Conservation (phyloP, 805 yeast species). For the Monosporozyma servazzii region DNA sequence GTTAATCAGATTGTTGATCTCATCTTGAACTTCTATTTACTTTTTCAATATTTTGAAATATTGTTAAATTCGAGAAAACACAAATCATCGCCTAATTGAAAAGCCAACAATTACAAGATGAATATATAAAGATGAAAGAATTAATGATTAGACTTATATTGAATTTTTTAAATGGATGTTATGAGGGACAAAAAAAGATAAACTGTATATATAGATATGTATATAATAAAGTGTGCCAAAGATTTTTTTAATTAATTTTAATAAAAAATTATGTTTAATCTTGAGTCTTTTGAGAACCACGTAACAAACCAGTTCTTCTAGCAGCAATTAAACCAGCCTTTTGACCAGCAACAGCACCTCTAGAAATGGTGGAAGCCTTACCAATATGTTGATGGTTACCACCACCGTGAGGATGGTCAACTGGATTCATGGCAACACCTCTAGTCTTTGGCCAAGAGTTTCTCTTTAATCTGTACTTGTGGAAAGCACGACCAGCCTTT, state of each 20-base stretch:
- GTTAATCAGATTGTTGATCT: background rate
- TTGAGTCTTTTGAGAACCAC: conserved; percentile 96
- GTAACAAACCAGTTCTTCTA: conserved; percentile 99
- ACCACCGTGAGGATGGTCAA: conserved; percentile 99
- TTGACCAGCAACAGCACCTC: conserved; percentile 99
- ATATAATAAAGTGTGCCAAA: conserved; percentile 9
- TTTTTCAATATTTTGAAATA: background rate
- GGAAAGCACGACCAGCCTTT: conserved; percentile 99
- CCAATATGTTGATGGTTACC: conserved; percentile 99
- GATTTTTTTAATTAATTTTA: background rate
- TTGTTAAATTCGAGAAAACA: background rate
- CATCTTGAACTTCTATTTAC: background rate
- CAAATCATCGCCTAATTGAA: too few species aligned
- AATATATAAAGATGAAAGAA: background rate
- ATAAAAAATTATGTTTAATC: conserved; percentile 38
- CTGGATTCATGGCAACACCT: conserved; percentile 99
- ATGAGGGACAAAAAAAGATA: conserved; percentile 4
- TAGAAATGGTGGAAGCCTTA: conserved; percentile 98
- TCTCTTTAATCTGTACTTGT: conserved; percentile 98
- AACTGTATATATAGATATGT: conserved; percentile 2
- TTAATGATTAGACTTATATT: conserved; percentile 1
- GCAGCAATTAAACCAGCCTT: conserved; percentile 99
- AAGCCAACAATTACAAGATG: background rate
- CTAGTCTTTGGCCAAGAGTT: conserved; percentile 99
- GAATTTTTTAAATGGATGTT: conserved; percentile 4